Evolutionary conservation across 73 alveolate genomes (phyloP).

Genomic region (Paramecium pentaurelia): DNA sequence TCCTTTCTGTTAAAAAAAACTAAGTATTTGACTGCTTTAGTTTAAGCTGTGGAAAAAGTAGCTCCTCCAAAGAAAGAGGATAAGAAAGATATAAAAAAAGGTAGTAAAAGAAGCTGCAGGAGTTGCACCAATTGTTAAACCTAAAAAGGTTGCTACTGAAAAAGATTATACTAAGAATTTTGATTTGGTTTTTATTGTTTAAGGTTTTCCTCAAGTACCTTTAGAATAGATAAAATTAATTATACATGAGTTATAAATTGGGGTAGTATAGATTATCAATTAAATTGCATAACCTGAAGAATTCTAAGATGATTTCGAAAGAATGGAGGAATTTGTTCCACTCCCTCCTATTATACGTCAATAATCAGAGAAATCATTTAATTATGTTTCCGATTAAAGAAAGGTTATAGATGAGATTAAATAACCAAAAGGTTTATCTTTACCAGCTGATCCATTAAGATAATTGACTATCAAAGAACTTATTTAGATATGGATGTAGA

Average conservation of each 20-base stretch:
- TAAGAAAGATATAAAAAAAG: conserved; percentile 42
- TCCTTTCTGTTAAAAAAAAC: background rate
- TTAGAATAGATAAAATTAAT: conserved; percentile 39
- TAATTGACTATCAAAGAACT: conserved; percentile 36
- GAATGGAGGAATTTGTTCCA: conserved; percentile 19
- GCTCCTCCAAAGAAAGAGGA: conserved; percentile 43
- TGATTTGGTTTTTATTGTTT: conserved; percentile 22
- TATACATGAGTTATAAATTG: conserved; percentile 38
- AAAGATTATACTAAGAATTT: conserved; percentile 51
- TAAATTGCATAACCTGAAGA: conserved; percentile 39
- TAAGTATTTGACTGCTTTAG: background rate
- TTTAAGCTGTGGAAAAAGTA: background rate
- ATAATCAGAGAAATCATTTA: conserved; percentile 17
- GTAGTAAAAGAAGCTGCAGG: conserved; percentile 3
- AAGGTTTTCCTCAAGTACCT: conserved; percentile 36
- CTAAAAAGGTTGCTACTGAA: conserved; percentile 29
- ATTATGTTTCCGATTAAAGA: background rate
- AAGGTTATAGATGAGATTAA: background rate
- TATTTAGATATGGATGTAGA: conserved; percentile 47
- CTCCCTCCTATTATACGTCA: background rate
- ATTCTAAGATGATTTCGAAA: conserved; percentile 35
- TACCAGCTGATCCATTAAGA: background rate
- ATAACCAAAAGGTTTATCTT: background rate
- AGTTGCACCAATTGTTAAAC: conserved; percentile 8
- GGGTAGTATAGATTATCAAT: conserved; percentile 26